Conservation (phyloP, 495 filamentous ascomycete genomes). For the Penicillium herquei region DNA sequence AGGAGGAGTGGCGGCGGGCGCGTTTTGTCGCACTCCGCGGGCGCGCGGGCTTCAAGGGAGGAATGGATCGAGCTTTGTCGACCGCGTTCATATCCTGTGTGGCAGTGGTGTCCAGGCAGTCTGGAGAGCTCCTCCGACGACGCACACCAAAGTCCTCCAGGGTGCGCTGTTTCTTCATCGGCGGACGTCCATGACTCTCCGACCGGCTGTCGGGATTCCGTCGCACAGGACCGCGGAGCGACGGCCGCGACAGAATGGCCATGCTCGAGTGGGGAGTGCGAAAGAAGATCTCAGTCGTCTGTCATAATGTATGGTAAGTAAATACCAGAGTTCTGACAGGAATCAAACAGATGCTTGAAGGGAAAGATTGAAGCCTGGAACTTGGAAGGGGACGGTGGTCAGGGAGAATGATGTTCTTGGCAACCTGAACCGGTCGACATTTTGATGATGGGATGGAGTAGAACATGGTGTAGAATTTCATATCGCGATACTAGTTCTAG, state of each 20-base stretch:
- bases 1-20: constrained; percentile 19
- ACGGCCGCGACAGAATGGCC: constrained; percentile 39
- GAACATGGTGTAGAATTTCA: no score
- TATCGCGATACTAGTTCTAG: no score
- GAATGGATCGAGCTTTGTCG: constrained; percentile 20
- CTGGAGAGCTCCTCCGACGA: constrained; percentile 39
- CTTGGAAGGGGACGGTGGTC: no score
- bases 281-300: constrained; percentile 4
- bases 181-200: constrained; percentile 23
- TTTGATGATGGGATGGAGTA: no score
- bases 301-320: constrained; percentile 14
- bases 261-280: constrained; percentile 24
- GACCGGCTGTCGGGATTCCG: constrained; percentile 23
- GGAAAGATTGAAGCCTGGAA: not conserved
- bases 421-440: no score
- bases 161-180: constrained; percentile 32
- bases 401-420: not conserved
- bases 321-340: not conserved
- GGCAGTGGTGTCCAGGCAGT: constrained; percentile 36
- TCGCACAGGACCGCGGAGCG: constrained; percentile 38
- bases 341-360: not conserved
- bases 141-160: constrained; percentile 20
- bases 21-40: constrained; percentile 18
- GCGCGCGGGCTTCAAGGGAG: constrained; percentile 20
- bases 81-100: constrained; percentile 13